These are phyloP conservation scores for Ophiostoma tasmaniense DNA, from an alignment of 2,329 filamentous ascomycete species.

Conservation along the genomic window DNA sequence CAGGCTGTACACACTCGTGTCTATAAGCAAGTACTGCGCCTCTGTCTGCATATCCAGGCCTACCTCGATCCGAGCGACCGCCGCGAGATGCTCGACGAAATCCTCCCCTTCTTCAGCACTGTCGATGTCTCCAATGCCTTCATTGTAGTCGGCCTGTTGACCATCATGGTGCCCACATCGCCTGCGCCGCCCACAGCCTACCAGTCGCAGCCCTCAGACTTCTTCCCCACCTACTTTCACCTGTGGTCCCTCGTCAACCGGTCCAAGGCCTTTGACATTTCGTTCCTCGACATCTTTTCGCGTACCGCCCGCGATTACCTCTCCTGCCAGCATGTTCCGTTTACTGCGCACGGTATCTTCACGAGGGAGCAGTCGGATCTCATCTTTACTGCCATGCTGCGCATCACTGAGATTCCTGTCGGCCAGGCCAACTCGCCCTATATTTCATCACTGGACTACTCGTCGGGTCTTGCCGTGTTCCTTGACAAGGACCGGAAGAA, in stretches of 20 bases:
- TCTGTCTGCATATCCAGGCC: slow-evolving; percentile 80
- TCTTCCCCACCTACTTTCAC: slow-evolving; percentile 91
- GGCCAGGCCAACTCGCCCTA: slow-evolving; percentile 94
- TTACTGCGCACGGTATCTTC: slow-evolving; percentile 82
- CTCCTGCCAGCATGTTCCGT: slow-evolving; percentile 63
- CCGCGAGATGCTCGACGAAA: slow-evolving; percentile 69
- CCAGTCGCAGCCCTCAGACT: slow-evolving; percentile 78
- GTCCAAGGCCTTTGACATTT: slow-evolving; percentile 77
- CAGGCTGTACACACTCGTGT: slow-evolving; percentile 47
- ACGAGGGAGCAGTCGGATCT: slow-evolving; percentile 84
- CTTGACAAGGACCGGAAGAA: slow-evolving; percentile 90
- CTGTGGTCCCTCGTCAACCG: slow-evolving; percentile 89
- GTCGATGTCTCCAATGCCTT: slow-evolving; percentile 89
- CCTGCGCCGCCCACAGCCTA: slow-evolving; percentile 62
- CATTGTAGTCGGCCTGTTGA: slow-evolving; percentile 81
- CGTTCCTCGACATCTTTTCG: slow-evolving; percentile 84
- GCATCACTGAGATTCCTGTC: slow-evolving; percentile 89
- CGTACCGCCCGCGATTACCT: slow-evolving; percentile 79
- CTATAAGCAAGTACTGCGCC: slow-evolving; percentile 65
- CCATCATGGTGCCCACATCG: slow-evolving; percentile 77
- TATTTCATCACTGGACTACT: slow-evolving; percentile 67
- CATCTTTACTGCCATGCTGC: slow-evolving; percentile 83
- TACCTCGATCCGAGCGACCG: slow-evolving; percentile 90
- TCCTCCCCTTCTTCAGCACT: slow-evolving; percentile 82
- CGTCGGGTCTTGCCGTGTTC: slow-evolving; percentile 73